Percentiles rank a stretch among this genome's conserved stretches.
phyloP scores from a whole-genome alignment of 148 eudicot species.

The Bassia scoparia region DNA sequence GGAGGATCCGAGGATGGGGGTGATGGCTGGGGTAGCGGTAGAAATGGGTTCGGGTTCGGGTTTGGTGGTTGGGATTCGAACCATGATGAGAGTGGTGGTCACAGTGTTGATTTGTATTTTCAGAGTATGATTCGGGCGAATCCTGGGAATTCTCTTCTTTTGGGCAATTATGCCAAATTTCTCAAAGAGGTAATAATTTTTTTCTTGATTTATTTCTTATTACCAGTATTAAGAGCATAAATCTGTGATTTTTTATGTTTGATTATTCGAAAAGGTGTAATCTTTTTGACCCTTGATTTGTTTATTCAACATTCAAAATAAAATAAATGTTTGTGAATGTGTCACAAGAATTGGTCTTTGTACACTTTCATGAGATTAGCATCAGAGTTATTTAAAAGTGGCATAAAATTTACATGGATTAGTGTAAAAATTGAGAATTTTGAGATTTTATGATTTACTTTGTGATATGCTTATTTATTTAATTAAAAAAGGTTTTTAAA shows the following conservation, averaged over 20 bases:
- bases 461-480: no score
- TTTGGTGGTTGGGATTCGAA: constrained; percentile 21
- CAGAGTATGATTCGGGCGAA: constrained; percentile 54
- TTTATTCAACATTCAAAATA: no score
- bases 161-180: constrained; percentile 51
- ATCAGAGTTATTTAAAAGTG: no score
- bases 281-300: no score
- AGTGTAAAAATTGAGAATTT: no score
- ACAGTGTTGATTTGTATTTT: constrained; percentile 42
- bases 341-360: no score
- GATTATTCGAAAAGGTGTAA: no score
- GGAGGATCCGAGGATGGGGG: constrained; percentile 13
- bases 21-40: constrained; percentile 27
- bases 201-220: background rate
- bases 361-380: background rate
- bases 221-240: no score
- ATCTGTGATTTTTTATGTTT: background rate
- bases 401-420: no score
- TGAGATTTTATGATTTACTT: no score
- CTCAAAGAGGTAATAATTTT: constrained; percentile 51
- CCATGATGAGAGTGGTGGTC: constrained; percentile 21
- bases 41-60: constrained; percentile 29
- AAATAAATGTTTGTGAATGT: no score
- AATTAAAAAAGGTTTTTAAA: no score
- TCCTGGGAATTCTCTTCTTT: constrained; percentile 56